These are phyloP conservation scores for Clonostachys solani DNA, from an alignment of 2,329 filamentous ascomycete species.

Conservation along the genomic window DNA sequence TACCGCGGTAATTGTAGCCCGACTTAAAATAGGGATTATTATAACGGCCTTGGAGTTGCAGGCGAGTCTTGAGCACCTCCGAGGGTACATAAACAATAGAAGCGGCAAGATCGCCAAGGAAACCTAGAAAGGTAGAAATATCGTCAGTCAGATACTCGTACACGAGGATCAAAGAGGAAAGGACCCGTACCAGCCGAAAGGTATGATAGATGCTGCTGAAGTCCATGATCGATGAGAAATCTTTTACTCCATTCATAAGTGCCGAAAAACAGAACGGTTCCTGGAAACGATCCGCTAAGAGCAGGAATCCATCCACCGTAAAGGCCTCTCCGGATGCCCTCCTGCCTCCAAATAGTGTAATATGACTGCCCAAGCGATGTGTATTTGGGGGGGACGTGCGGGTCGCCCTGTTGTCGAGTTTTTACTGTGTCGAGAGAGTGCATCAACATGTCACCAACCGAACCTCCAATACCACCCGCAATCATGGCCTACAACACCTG, in stretches of 20 bases:
- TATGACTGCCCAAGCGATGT: slow-evolving; percentile 87
- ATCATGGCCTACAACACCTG: slow-evolving; percentile 71
- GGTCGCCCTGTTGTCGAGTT: slow-evolving; percentile 94
- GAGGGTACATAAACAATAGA: slow-evolving; percentile 94
- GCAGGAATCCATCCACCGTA: slow-evolving; percentile 95
- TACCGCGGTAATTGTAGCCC: slow-evolving; percentile 93
- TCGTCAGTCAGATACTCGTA: neutral
- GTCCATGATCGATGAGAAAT: slow-evolving; percentile 75
- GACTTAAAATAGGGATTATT: slow-evolving; percentile 93
- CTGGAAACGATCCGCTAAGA: slow-evolving; percentile 86
- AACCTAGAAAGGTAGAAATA: slow-evolving; percentile 49
- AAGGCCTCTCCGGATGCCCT: slow-evolving; percentile 78
- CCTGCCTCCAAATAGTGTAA: slow-evolving; percentile 87
- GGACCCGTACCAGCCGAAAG: slow-evolving; percentile 65
- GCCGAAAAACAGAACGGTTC: slow-evolving; percentile 93
- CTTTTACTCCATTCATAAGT: slow-evolving; percentile 96
- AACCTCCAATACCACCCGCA: slow-evolving; percentile 87
- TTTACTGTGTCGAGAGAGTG: slow-evolving; percentile 98
- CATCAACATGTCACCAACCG: slow-evolving; percentile 95
- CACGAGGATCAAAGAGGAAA: neutral
- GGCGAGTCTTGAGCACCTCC: slow-evolving; percentile 94
- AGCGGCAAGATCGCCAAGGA: slow-evolving; percentile 86
- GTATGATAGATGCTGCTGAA: slow-evolving; percentile 82
- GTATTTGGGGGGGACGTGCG: slow-evolving; percentile 89
- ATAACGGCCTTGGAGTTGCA: slow-evolving; percentile 90